Base-by-base conservation (phyloP, 306 rosid genomes). In the Cyamopsis tetragonoloba region DNA sequence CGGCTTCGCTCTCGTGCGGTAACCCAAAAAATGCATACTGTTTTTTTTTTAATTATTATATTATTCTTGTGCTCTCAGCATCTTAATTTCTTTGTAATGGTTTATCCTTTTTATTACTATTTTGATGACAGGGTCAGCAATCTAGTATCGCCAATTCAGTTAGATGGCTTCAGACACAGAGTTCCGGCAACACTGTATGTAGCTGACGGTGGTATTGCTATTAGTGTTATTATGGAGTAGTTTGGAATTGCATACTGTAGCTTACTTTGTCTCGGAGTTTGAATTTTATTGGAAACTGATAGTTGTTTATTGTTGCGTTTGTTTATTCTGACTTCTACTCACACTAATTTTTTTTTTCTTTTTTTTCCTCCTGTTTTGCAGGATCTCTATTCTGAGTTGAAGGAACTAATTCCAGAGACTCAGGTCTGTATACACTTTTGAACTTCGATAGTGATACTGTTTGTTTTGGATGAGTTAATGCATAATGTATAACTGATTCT, bases 381-480 rank as follows among this genome's bases (percentile, higher is more conserved):
- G 97, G 99, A 95, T 75, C 96, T 95, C 68, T 81, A 66, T 44
- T 82, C 99, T 56, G 92, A 86, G 75, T 26, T 90, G 84, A 83
- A 80, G 84, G 99, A 95, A 50, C 75, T 90, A 68, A 77, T 95
- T 88, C 99, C 96, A 13, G 92, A 90, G 73, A 79, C 90, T 69
- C 99, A 95, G 99, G 99, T 83, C 66, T 56, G 84, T 49, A 47
- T 62, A 18, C 50, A 14, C n/a, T 67, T 60, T 71, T 72, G 28
- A 38, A 43, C 27, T 78, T 73, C 19, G 9, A 2, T 9, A 12
- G 22, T 5, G 6, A 2, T 65, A 30, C 20, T 34, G 62, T 54
- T 42, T 43, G 2, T 70, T 3, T 67, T 67, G 65, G 77, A 50
- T 63, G 14, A 10, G 2, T 70, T 76, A 34, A 15, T n/a, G n/a